A percentile compares a stretch with the other conserved stretches of the same genome.
Evolutionary conservation across 2,329 filamentous ascomycete species (phyloP).

Genomic region (Nannizziopsis barbatae): DNA sequence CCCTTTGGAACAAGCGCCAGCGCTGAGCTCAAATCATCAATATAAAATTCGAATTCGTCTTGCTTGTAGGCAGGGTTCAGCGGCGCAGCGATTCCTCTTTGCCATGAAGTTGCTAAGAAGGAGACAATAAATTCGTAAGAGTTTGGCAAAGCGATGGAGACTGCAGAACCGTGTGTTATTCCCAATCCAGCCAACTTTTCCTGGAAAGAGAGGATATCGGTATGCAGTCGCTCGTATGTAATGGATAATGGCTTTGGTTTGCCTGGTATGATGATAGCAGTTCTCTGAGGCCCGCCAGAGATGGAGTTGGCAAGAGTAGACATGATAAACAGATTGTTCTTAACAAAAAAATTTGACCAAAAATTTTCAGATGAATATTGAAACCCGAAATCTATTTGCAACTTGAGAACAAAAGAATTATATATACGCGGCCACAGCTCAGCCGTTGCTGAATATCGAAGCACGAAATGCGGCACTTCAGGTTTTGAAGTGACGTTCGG

Average conservation of each 20-base stretch:
- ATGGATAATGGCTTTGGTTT: constrained; percentile 52
- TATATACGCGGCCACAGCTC: too few relatives aligned
- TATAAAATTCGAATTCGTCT: constrained; percentile 84
- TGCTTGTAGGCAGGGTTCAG: constrained; percentile 83
- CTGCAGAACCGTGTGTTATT: constrained; percentile 55
- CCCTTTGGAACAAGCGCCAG: constrained; percentile 66
- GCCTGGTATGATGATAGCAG: constrained; percentile 63
- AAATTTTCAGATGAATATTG: background rate
- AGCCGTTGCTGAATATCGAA: background rate
- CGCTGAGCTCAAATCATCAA: constrained; percentile 71
- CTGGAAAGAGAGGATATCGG: constrained; percentile 61
- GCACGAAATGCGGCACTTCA: background rate
- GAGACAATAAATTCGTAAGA: constrained; percentile 81
- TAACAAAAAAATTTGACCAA: background rate
- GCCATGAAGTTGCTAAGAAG: constrained; percentile 76
- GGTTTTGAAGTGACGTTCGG: background rate
- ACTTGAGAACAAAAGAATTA: background rate
- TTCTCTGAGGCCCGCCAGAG: constrained; percentile 39
- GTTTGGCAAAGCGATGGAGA: constrained; percentile 74
- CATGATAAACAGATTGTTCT: constrained; percentile 29
- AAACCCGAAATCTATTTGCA: background rate
- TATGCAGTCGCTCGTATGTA: constrained; percentile 56
- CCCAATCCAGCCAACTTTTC: constrained; percentile 65
- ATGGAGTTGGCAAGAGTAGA: constrained; percentile 50
- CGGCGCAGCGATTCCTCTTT: constrained; percentile 73